Evolutionary conservation across 2,329 filamentous ascomycete genomes (phyloP), one percentile per base, ranked within the genome.

Genomic region (Fusarium phyllophilum): DNA sequence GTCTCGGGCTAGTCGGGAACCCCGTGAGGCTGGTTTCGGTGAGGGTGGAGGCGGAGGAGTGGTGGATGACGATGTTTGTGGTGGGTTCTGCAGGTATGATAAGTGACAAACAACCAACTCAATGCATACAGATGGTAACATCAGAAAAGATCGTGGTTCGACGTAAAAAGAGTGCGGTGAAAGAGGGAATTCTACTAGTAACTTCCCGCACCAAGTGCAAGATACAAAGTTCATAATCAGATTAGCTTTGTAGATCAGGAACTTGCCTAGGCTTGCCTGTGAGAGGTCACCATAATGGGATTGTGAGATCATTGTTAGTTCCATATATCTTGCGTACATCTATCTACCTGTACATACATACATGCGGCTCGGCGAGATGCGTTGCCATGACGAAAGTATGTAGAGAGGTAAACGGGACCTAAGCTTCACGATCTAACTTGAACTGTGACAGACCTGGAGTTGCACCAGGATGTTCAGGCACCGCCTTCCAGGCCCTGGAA

Each of bases 331-430:
- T 52, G 13, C 17, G 33, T 45, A 49, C 46, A 38, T 13, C 48
- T 34, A 31, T 15, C 48, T 46, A 54, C 6, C 26, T 26, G 26
- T 26, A 26, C 26, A 26, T 26, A 26, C 26, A 26, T 66, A 68
- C 45, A 54, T 66, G 73, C 60, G 62, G 70, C 55, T 73, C 61
- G 48, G 61, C 59, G 61, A 57, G 64, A 62, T 70, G 58, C 67
- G 75, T 77, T 77, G 75, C 75, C 69, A 73, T 76, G 75, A 77
- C 74, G 59, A 77, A 76, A 34, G 51, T n/a, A n/a, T n/a, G n/a
- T n/a, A 63, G 59, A 64, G 56, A 38, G 63, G 63, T 48, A 61
- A 62, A 62, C 55, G 46, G 64, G 44, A 68, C 64, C 66, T 54
- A 75, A 72, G 57, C 62, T 75, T 68, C 48, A 66, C 59, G 68